Percentiles rank a stretch among this genome's conserved stretches.
These are phyloP conservation scores for Eucalyptus erythrocorys DNA, from an alignment of 345 rosid genomes.

Conservation along the genomic window DNA sequence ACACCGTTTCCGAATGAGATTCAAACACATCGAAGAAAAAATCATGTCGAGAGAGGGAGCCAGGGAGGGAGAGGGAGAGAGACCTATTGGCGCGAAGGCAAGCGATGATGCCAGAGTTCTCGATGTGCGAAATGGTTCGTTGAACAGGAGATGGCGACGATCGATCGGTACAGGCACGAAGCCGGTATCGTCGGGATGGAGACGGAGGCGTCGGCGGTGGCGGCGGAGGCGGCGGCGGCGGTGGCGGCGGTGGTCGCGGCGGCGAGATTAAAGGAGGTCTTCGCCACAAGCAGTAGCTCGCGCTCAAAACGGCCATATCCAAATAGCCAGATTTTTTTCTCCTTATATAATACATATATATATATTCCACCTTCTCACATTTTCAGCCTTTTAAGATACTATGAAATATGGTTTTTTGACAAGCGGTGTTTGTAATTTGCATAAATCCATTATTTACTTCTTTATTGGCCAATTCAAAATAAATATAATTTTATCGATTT, in stretches of 20 bases:
- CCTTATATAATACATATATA: neutral
- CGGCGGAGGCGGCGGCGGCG: neutral
- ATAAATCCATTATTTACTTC: neutral
- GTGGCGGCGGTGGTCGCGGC: neutral
- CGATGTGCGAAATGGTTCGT: constrained; percentile 18
- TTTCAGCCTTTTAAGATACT: neutral
- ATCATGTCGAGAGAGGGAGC: neutral
- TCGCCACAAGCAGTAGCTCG: neutral
- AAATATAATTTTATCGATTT: neutral
- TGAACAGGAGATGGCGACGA: neutral
- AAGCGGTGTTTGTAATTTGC: neutral
- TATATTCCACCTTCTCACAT: neutral
- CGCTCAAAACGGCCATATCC: neutral
- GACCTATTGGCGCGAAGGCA: constrained; percentile 40
- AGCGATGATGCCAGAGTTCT: constrained; percentile 37
- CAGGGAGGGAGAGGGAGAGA: neutral
- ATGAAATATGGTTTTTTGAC: neutral
- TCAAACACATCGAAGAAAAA: neutral
- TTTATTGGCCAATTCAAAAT: neutral
- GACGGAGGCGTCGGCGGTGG: neutral
- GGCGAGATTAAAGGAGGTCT: neutral
- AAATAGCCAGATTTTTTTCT: neutral
- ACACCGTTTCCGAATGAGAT: neutral
- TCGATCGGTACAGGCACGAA: neutral
- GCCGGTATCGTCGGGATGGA: neutral